Conservation (phyloP, 495 filamentous ascomycete species). For the Podospora bellae-mahoneyi region DNA sequence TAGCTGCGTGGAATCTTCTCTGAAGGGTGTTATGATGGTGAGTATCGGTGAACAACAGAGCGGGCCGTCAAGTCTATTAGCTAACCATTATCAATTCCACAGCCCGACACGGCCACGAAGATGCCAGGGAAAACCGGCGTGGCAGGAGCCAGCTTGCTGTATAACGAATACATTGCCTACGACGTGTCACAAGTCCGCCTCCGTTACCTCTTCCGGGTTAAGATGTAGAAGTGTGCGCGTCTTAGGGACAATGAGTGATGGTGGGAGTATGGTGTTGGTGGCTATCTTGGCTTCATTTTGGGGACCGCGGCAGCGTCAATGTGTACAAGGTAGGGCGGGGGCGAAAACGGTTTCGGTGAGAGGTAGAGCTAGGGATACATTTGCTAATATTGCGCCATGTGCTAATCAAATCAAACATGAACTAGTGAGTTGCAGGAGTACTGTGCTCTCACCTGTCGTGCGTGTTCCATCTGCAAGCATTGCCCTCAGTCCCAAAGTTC, state of each 20-base stretch:
- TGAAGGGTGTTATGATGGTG: constrained; percentile 65
- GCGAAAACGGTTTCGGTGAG: too few relatives aligned
- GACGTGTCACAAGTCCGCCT: constrained; percentile 73
- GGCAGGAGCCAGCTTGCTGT: constrained; percentile 39
- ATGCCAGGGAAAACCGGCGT: constrained; percentile 40
- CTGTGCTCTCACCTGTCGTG: too few relatives aligned
- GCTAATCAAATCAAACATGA: too few relatives aligned
- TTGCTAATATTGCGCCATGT: too few relatives aligned
- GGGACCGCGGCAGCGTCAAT: too few relatives aligned
- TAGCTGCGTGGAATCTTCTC: constrained; percentile 52
- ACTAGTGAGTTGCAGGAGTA: too few relatives aligned
- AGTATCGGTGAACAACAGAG: constrained; percentile 17
- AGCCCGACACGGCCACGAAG: constrained; percentile 46
- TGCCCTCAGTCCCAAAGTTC: too few relatives aligned
- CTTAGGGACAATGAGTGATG: neutral
- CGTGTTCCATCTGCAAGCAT: too few relatives aligned
- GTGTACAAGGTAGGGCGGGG: too few relatives aligned
- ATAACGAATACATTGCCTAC: constrained; percentile 79
- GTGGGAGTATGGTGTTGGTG: neutral
- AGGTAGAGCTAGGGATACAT: too few relatives aligned
- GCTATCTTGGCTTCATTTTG: neutral
- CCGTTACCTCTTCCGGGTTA: constrained; percentile 70
- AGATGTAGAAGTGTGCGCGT: constrained; percentile 34
- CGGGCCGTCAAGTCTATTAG: neutral
- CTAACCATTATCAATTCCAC: constrained; percentile 11